Evolutionary conservation across 1,139 yeast genomes (phyloP), one percentile per base, ranked within the genome.

Genomic region (Sugiyamaella novakii): DNA sequence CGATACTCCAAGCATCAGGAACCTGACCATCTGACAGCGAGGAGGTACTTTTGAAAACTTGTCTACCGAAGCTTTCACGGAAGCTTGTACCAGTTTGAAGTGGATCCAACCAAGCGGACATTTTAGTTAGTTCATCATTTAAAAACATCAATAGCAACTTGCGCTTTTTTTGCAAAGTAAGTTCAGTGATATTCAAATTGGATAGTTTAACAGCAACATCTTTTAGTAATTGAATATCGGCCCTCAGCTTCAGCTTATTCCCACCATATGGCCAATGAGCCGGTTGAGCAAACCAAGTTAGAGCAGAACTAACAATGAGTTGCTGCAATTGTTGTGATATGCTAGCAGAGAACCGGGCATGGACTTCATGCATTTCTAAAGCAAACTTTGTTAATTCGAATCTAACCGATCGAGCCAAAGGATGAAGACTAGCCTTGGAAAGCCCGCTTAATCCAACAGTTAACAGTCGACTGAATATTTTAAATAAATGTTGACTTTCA

Each of bases 191-290:
- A 10, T 37, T 29, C 35, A 61, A 47, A 18, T 52, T 44, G 24
- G 41, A 46, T 11, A 61, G 38, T 27, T 46, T 48, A 8, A 53
- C 42, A 8, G 60, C 51, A 19, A 64, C 54, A 8, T 56, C 61
- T 12, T 59, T 54, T 58, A 91, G 71, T 45, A 84, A 68, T 5
- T 77, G 73, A 57, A 78, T 75, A 60, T 89, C 96, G 2, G 89
- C 80, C 57, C 81, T 81, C 42, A 84, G 80, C 62, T 83, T 82
- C 56, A 87, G 69, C 40, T 79, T 74, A 64, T 91, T 88, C 10
- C 91, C 84, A 1, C 98, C 98, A 69, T 77, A 89, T 7, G 98
- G 96, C 73, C 84, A 85, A 14, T 77, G 73, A 2, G 80, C 74
- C 19, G 79, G 73, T 47, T 73, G 77, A 31, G 75, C 75, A 66